Conservation (phyloP, 176 grass and related monocot genomes). For the Lolium perenne region DNA sequence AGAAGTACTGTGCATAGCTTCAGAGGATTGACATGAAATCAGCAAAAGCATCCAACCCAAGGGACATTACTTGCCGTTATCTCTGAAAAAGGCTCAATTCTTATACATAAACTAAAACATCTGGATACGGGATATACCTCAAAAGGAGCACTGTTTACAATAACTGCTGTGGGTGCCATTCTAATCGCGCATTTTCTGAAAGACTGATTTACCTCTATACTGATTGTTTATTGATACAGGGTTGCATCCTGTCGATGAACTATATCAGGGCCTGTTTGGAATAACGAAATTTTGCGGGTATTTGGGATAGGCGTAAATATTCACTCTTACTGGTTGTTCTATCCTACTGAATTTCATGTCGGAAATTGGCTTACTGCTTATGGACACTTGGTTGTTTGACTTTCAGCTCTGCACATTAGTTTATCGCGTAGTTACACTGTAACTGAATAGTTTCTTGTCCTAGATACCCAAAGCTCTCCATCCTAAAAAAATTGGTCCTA, state of each 20-base stretch:
- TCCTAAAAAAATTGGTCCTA: neutral
- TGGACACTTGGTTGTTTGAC: conserved; percentile 3
- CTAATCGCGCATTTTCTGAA: neutral
- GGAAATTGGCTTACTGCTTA: neutral
- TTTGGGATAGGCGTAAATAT: neutral
- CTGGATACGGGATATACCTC: neutral
- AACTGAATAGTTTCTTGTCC: neutral
- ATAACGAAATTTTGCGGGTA: neutral
- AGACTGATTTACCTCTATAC: neutral
- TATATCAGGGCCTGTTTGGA: neutral
- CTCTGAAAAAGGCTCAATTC: conserved; percentile 7
- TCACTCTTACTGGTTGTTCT: neutral
- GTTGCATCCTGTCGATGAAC: neutral
- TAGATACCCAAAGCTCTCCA: neutral
- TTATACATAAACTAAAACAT: neutral
- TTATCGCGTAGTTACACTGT: neutral
- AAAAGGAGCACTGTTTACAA: neutral
- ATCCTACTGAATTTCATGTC: conserved; percentile 7
- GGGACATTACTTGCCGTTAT: neutral
- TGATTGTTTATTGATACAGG: neutral
- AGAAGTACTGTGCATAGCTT: conserved; percentile 6
- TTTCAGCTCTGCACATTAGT: neutral
- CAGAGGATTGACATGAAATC: neutral
- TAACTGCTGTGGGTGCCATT: neutral
- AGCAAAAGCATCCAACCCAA: conserved; percentile 24